Percentiles rank a stretch among this genome's conserved stretches.
Evolutionary conservation across 352 stramenopile genomes (phyloP).

Genomic region (Globisporangium nodosum): DNA sequence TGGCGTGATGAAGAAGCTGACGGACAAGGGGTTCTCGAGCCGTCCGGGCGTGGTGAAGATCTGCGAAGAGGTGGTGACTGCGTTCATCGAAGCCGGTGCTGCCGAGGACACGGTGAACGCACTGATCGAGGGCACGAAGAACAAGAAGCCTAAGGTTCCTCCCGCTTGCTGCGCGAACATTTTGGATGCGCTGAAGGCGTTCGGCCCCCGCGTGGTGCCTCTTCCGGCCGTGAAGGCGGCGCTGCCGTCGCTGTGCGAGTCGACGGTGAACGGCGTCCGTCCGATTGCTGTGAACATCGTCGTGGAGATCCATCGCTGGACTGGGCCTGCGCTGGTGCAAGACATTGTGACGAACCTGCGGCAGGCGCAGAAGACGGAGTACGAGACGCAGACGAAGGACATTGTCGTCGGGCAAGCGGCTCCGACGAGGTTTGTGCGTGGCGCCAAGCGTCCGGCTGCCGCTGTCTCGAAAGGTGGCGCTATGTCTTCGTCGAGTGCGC

Average conservation of each 20-base stretch:
- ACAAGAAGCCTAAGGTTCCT: conserved; percentile 85
- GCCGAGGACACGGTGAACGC: conserved; percentile 67
- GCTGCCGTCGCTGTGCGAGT: conserved; percentile 69
- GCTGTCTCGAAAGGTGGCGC: conserved; percentile 1
- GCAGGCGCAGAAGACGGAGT: conserved; percentile 81
- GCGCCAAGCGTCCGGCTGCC: conserved; percentile 31
- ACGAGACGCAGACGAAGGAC: conserved; percentile 72
- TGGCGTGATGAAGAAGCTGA: conserved; percentile 66
- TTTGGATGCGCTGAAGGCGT: conserved; percentile 70
- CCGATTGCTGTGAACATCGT: conserved; percentile 75
- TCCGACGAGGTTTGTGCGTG: conserved; percentile 65
- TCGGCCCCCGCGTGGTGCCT: conserved; percentile 69
- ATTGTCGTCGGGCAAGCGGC: conserved; percentile 53
- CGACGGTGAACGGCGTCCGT: conserved; percentile 75
- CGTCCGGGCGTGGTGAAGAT: conserved; percentile 72
- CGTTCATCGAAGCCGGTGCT: conserved; percentile 70
- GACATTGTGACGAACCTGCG: conserved; percentile 79
- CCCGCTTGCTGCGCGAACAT: conserved; percentile 61
- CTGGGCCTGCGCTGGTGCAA: conserved; percentile 61
- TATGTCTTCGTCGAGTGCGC: conserved; percentile 4
- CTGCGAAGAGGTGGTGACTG: conserved; percentile 68
- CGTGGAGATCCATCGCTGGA: conserved; percentile 80
- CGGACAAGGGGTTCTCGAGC: conserved; percentile 82
- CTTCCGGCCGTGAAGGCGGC: conserved; percentile 64
- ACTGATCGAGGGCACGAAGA: conserved; percentile 79